Percentiles rank a stretch among this genome's conserved stretches.
Conservation (phyloP, 1,284 basidiomycete genomes). For the Gymnopus androsaceus region DNA sequence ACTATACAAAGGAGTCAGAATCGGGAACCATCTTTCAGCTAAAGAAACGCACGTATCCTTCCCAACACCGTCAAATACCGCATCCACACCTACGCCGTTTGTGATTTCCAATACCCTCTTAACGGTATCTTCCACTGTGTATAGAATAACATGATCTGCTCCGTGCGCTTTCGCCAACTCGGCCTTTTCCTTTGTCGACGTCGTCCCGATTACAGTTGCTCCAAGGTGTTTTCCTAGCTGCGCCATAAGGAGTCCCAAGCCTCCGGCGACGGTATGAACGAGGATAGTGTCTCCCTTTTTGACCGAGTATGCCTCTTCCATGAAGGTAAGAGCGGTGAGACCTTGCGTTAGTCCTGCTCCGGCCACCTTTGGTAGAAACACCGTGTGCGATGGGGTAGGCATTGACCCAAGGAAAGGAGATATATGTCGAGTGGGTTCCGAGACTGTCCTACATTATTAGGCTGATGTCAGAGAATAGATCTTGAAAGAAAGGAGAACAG, state of each 20-base stretch:
- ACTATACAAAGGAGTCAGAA: conserved; percentile 35
- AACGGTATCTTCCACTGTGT: conserved; percentile 72
- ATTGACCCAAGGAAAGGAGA: conserved; percentile 63
- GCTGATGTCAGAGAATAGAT: background rate
- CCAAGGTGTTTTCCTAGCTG: conserved; percentile 73
- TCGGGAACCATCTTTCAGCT: conserved; percentile 1
- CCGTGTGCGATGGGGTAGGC: conserved; percentile 63
- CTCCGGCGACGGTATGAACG: conserved; percentile 90
- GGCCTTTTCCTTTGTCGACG: conserved; percentile 84
- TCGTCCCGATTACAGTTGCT: conserved; percentile 93
- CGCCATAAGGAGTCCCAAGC: conserved; percentile 62
- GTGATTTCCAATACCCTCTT: conserved; percentile 79
- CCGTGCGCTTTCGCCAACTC: conserved; percentile 80
- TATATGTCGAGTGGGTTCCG: conserved; percentile 76
- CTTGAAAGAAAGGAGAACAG: background rate
- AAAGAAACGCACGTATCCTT: conserved; percentile 73
- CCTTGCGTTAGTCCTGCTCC: conserved; percentile 77
- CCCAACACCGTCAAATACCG: conserved; percentile 92
- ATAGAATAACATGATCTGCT: conserved; percentile 86
- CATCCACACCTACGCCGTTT: conserved; percentile 82
- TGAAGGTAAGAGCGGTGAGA: conserved; percentile 78
- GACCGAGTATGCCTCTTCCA: conserved; percentile 83
- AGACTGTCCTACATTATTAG: conserved; percentile 43
- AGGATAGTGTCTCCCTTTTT: conserved; percentile 75
- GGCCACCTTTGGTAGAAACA: conserved; percentile 65